A percentile compares a stretch with the other conserved stretches of the same genome.
Evolutionary conservation across 768 basidiomycete species (phyloP).

Genomic region (Trametes cinnabarina): DNA sequence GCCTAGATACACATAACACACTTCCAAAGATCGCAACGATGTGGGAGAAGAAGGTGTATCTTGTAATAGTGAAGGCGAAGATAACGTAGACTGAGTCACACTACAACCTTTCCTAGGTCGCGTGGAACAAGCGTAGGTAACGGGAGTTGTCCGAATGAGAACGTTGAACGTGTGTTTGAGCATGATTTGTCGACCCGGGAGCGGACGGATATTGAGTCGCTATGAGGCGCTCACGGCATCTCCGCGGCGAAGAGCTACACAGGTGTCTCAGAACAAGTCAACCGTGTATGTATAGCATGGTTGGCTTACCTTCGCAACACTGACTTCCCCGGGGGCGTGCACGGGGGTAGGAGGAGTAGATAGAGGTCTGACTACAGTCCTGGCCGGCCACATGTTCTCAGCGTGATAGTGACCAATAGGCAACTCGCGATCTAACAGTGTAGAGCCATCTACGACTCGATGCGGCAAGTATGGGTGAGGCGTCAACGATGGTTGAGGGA

Average conservation of each 20-base stretch:
- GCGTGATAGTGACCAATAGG: not conserved
- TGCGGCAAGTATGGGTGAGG: constrained; percentile 8
- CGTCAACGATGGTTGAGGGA: not conserved
- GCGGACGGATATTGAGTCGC: not conserved
- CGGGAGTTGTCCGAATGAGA: not conserved
- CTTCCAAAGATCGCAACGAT: not conserved
- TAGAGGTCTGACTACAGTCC: constrained; percentile 21
- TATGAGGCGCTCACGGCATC: constrained; percentile 19
- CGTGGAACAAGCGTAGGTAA: constrained; percentile 1
- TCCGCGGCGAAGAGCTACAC: constrained; percentile 27
- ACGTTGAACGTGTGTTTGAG: no score
- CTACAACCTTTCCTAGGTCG: not conserved
- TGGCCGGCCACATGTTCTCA: not conserved
- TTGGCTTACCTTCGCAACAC: constrained; percentile 18
- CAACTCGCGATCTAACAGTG: constrained; percentile 14
- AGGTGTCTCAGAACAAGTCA: not conserved
- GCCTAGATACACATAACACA: not conserved
- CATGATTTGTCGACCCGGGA: no score
- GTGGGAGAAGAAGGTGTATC: not conserved
- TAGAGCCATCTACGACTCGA: constrained; percentile 22
- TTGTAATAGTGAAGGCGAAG: constrained; percentile 3
- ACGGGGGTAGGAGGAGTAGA: constrained; percentile 26
- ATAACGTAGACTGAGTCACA: constrained; percentile 1
- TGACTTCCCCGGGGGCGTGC: not conserved
- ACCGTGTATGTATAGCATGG: no score